Conservation (phyloP, 1,284 basidiomycete species). For the Ustilago hordei region DNA sequence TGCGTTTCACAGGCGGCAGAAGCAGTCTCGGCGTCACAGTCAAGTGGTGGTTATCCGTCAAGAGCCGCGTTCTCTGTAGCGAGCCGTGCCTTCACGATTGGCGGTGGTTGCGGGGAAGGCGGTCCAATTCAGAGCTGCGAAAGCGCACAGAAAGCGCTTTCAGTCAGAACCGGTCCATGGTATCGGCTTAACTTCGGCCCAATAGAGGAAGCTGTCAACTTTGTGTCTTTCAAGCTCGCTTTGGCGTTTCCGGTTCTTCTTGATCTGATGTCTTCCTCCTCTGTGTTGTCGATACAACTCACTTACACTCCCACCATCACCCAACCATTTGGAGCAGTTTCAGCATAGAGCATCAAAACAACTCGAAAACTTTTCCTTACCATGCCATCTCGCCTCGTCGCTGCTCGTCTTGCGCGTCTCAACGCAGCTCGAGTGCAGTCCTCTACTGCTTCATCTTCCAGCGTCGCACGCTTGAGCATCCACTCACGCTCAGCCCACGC, state of each 20-base stretch:
- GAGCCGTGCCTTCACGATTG: no score
- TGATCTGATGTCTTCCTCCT: background rate
- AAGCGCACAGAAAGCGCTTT: background rate
- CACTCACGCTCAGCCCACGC: conserved; percentile 7
- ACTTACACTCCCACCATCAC: conserved; percentile 1
- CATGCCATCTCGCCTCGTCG: conserved; percentile 39
- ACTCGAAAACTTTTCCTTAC: background rate
- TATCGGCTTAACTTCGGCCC: conserved; percentile 16
- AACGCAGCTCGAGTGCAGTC: conserved; percentile 36
- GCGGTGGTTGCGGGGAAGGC: conserved; percentile 38
- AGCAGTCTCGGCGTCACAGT: conserved; percentile 1
- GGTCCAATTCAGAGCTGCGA: conserved; percentile 13
- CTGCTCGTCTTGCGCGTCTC: conserved; percentile 45
- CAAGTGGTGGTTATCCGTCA: conserved; percentile 1
- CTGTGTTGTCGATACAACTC: background rate
- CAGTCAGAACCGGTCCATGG: conserved; percentile 1
- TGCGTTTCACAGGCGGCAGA: background rate
- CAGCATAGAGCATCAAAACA: background rate
- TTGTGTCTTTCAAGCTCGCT: conserved; percentile 17
- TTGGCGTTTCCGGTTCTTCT: conserved; percentile 21
- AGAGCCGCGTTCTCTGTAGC: conserved; percentile 1
- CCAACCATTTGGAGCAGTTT: background rate
- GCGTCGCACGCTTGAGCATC: conserved; percentile 22
- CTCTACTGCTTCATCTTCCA: conserved; percentile 13
- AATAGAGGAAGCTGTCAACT: background rate